Evolutionary conservation across 495 filamentous ascomycete genomes (phyloP).

Genomic region (Penicillium roqueforti): DNA sequence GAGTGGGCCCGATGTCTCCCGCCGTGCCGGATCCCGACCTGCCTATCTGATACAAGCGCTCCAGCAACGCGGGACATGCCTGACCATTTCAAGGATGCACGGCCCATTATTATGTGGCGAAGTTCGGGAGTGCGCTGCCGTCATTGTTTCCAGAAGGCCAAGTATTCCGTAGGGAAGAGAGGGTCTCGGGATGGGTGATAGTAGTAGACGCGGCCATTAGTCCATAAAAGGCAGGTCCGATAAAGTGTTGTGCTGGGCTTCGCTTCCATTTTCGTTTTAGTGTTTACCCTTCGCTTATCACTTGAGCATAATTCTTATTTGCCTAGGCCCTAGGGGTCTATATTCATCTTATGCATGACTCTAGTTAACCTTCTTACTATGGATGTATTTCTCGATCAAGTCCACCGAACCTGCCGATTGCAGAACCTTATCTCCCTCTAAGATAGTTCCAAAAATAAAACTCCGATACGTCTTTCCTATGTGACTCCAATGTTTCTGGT

Average conservation of each 20-base stretch:
- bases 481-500: too few species aligned
- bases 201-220: background rate
- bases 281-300: background rate
- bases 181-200: background rate
- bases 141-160: background rate
- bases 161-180: background rate
- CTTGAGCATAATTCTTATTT: background rate
- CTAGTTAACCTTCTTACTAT: too few species aligned
- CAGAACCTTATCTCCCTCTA: background rate
- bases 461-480: background rate
- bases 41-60: constrained; percentile 8
- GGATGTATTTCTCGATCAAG: too few species aligned
- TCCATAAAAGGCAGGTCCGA: background rate
- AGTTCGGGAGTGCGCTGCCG: background rate
- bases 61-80: background rate
- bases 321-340: background rate
- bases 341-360: background rate
- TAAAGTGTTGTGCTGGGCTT: too few species aligned
- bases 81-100: background rate
- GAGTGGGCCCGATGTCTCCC: background rate
- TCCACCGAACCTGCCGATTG: too few species aligned
- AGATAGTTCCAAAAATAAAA: background rate
- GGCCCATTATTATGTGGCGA: constrained; percentile 1
- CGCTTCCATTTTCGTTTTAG: background rate
- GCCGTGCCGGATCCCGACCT: background rate